A percentile compares a stretch with the other conserved stretches of the same genome.
Conservation (phyloP, 2,329 filamentous ascomycete species). For the Cladosporium sp. region DNA sequence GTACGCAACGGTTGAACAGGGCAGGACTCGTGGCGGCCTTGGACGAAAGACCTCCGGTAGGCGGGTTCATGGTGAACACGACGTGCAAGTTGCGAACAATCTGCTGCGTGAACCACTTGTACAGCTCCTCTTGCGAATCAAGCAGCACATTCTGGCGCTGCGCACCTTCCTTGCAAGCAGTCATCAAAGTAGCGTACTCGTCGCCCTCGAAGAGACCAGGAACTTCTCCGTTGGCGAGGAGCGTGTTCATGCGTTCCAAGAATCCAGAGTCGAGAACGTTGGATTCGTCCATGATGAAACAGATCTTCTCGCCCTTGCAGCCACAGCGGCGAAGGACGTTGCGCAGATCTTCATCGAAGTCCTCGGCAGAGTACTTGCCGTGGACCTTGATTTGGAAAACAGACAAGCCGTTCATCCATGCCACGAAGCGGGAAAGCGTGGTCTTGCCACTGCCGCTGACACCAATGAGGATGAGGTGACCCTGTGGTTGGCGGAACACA, state of each 20-base stretch:
- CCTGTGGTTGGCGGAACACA: conserved; percentile 97
- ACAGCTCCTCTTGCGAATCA: conserved; percentile 98
- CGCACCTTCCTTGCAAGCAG: conserved; percentile 95
- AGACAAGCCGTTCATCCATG: conserved; percentile 99
- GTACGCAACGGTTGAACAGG: conserved; percentile 97
- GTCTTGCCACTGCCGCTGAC: conserved; percentile 99
- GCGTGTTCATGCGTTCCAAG: conserved; percentile 97
- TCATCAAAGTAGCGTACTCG: conserved; percentile 97
- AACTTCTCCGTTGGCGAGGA: conserved; percentile 98
- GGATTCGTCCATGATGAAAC: conserved; percentile 99
- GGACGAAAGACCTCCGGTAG: conserved; percentile 88
- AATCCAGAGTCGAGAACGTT: conserved; percentile 99
- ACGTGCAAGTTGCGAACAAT: conserved; percentile 99
- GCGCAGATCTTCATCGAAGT: conserved; percentile 96
- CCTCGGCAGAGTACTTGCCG: conserved; percentile 94
- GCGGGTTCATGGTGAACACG: conserved; percentile 99
- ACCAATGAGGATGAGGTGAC: conserved; percentile 96
- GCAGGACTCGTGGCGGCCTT: conserved; percentile 97
- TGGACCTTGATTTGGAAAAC: conserved; percentile 99
- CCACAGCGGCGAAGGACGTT: conserved; percentile 91
- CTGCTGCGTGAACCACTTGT: conserved; percentile 99
- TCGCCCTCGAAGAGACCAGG: conserved; percentile 99
- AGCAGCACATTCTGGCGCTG: conserved; percentile 92
- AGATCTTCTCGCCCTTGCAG: conserved; percentile 98
- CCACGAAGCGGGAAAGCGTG: conserved; percentile 93